Evolutionary conservation across 2,329 filamentous ascomycete genomes (phyloP).

Genomic region (Ilyonectria sp.): DNA sequence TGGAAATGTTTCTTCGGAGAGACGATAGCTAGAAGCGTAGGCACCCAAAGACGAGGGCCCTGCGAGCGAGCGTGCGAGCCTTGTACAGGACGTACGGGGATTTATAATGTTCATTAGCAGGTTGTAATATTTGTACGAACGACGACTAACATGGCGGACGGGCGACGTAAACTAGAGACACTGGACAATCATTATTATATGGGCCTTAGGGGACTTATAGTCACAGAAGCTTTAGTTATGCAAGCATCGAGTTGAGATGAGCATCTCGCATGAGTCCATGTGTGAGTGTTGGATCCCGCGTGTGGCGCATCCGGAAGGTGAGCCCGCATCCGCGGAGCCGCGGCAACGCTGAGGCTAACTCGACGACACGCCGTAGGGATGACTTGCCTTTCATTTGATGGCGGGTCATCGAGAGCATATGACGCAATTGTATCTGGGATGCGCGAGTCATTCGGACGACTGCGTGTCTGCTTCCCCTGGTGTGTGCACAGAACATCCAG

Average conservation of each 20-base stretch:
- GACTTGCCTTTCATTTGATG: not conserved
- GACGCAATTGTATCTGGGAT: not conserved
- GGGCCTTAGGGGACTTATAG: not conserved
- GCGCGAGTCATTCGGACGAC: not conserved
- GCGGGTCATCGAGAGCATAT: not conserved
- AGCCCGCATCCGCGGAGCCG: conserved; percentile 3
- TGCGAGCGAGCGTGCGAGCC: conserved; percentile 36
- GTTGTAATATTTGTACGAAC: conserved; percentile 12
- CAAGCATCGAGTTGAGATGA: conserved; percentile 20
- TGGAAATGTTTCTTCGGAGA: conserved; percentile 76
- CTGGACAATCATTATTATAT: not conserved
- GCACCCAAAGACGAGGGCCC: conserved; percentile 31
- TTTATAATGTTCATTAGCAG: conserved; percentile 13
- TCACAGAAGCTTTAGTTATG: conserved; percentile 13
- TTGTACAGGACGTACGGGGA: conserved; percentile 8
- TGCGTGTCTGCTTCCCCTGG: conserved; percentile 4
- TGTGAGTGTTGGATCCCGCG: not conserved
- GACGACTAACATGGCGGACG: not conserved
- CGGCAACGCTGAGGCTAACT: not conserved
- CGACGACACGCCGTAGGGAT: not conserved
- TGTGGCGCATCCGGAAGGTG: not conserved
- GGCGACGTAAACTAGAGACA: conserved; percentile 7
- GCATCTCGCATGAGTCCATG: conserved; percentile 12
- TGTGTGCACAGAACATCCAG: not conserved
- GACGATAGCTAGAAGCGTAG: conserved; percentile 51